Evolutionary conservation across 768 basidiomycete species (phyloP), one percentile per base, ranked within the genome.

Genomic region (Suillus ampliporus): DNA sequence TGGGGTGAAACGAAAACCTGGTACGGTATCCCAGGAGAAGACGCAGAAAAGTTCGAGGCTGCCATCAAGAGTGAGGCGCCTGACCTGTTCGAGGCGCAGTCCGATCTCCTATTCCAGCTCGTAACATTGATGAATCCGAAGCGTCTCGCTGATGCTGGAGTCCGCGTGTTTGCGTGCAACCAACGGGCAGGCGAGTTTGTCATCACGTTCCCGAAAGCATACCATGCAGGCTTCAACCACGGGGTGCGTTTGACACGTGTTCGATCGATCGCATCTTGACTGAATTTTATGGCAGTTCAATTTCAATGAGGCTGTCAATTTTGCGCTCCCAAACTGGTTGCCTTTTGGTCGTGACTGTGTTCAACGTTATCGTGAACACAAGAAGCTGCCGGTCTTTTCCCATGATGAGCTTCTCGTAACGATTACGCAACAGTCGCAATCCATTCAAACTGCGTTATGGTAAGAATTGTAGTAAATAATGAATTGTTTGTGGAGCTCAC

Each of bases 1-100:
- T 98, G 95, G 94, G 97, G 97, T 34, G 97, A 97, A 74, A 97
- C 97, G 38, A 99, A 99, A 82, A 99, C 97, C 0, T 99, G 97
- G 97, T 99, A 99, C 76, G 96, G 96, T 56, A 91, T 99, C 47
- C 97, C 97, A 8, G 97, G 92, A n/a, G 86, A 88, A 56, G 93
- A 97, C 69, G 95, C 96, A 31, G 94, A 93, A 67, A 94, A 94
- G 75, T 98, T 99, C 71, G 97, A 99, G 77, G 89, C 91, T 34
- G 97, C 97, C 28, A 97, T 99, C 76, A 90, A 89, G 77, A 84
- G 85, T 60, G 96, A 98, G 76, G 97, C 97, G 26, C 97, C 97
- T 15, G 97, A 99, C 75, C 85, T 99, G 23, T 99, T 99, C 72
- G 95, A 98, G 73, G 93, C 95, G 57, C 97, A 99, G 75, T 97